Evolutionary conservation across 2,329 filamentous ascomycete species (phyloP), one percentile per base, ranked within the genome.

Genomic region (Sporothrix brasiliensis): DNA sequence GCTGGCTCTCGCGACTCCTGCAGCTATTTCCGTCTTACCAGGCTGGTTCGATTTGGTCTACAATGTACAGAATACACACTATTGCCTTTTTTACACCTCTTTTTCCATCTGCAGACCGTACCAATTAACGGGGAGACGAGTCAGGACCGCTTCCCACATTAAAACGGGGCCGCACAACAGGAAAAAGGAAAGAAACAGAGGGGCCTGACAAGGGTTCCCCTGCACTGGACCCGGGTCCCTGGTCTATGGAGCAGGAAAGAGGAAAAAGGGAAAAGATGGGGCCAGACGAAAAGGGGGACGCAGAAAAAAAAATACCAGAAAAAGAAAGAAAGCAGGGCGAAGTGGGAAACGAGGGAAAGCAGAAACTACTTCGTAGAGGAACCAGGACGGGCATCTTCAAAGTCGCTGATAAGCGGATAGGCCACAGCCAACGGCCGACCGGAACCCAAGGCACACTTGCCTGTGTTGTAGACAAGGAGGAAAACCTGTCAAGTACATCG

Each of bases 41-140:
- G 27, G 27, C 27, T 30, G 27, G 27, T 30, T 30, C 27, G 3
- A 30, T 5, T 30, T 61, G 39, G n/a, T 4, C 4, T 39, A 61
- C 24, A 2, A 24, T 24, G 24, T 24, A 24, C n/a, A n/a, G n/a
- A n/a, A n/a, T n/a, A n/a, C 24, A 24, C 24, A 24, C 4, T 39
- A 61, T 39, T 41, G n/a, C 56, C 34, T 60, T 10, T 41, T 10
- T 34, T 30, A 5, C 2, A 30, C 4, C 16, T 14, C 14, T 30
- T 19, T 52, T 53, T 41, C 16, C 34, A 13, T 41, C 58, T 44
- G 34, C 6, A 34, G 49, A n/a, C 39, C 24, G 60, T 61, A 52
- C 34, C 68, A 69, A 63, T 50, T 39, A 39, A 24, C 56, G n/a
- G 67, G 67, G 52, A 66, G 34, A 65, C 61, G 39, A 30, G 30